phyloP scores from a whole-genome alignment of 2,329 filamentous ascomycete genomes.

The Pseudopithomyces chartarum region DNA sequence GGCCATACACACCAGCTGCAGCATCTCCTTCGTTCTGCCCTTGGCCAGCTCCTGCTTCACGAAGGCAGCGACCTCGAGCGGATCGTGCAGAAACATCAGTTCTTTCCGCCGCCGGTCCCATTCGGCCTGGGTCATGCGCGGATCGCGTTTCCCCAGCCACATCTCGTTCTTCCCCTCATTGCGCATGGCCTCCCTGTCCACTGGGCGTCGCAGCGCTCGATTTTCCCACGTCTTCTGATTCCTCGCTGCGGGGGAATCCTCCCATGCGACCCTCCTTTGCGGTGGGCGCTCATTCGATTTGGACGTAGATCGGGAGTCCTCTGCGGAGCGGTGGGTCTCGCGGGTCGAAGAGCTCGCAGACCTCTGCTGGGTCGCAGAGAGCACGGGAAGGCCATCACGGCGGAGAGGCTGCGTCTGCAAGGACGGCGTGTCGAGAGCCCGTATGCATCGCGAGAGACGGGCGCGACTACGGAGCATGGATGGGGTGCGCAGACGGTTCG shows the following conservation, averaged over 20 bases:
- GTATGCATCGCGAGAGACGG: constrained; percentile 51
- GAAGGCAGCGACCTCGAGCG: constrained; percentile 71
- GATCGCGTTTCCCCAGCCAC: constrained; percentile 32
- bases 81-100: constrained; percentile 69
- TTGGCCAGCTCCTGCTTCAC: constrained; percentile 65
- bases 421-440: constrained; percentile 44
- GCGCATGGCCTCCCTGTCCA: constrained; percentile 6
- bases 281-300: not conserved
- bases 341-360: constrained; percentile 7
- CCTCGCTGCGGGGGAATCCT: constrained; percentile 28
- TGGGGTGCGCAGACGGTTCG: constrained; percentile 10
- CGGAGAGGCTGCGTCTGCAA: constrained; percentile 25
- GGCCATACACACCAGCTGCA: constrained; percentile 70
- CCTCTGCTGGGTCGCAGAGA: constrained; percentile 22
- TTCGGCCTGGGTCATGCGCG: constrained; percentile 29
- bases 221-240: constrained; percentile 29
- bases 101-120: constrained; percentile 57
- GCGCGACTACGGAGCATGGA: constrained; percentile 53
- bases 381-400: constrained; percentile 24
- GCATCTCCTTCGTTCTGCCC: constrained; percentile 68
- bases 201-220: constrained; percentile 18
- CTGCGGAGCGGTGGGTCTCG: constrained; percentile 10
- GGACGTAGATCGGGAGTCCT: constrained; percentile 17
- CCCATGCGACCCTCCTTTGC: constrained; percentile 28
- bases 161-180: constrained; percentile 16